phyloP scores from a whole-genome alignment of 2,329 filamentous ascomycete species.

The Pseudogymnoascus sp. region DNA sequence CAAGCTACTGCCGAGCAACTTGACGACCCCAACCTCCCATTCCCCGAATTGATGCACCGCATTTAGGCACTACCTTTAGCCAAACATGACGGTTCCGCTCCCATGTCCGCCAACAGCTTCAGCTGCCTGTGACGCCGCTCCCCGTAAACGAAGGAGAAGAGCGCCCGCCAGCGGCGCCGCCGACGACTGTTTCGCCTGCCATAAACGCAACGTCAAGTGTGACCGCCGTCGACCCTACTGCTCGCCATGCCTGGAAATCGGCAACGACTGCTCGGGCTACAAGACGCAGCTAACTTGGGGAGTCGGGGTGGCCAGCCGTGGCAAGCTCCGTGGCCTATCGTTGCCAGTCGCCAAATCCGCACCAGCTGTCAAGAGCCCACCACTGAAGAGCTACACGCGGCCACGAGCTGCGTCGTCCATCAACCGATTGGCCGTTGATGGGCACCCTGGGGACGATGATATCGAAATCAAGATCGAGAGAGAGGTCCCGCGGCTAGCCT shows the following conservation, averaged over 20 bases:
- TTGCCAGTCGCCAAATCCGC: conserved; percentile 58
- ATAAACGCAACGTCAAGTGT: conserved; percentile 75
- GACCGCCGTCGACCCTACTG: conserved; percentile 91
- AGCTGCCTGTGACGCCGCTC: conserved; percentile 11
- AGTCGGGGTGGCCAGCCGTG: conserved; percentile 87
- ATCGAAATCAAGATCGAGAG: conserved; percentile 27
- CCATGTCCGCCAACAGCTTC: conserved; percentile 4
- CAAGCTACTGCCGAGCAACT: neutral
- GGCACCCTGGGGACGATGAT: conserved; percentile 17
- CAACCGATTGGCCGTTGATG: conserved; percentile 15
- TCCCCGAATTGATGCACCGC: conserved; percentile 4
- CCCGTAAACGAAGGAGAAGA: conserved; percentile 67
- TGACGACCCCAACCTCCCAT: neutral
- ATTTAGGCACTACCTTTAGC: conserved; percentile 4
- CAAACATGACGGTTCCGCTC: conserved; percentile 8
- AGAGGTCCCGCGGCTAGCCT: conserved; percentile 11
- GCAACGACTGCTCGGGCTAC: conserved; percentile 90
- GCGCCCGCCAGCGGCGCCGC: conserved; percentile 81
- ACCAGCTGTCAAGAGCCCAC: conserved; percentile 33
- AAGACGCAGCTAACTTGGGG: conserved; percentile 96
- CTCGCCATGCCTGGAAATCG: conserved; percentile 84
- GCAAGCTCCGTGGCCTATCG: conserved; percentile 85
- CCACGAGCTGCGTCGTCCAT: conserved; percentile 23
- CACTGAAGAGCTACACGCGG: conserved; percentile 16
- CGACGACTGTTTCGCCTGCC: conserved; percentile 92